Percentiles rank a stretch among this genome's conserved stretches.
Evolutionary conservation across 1,284 basidiomycete species (phyloP).

Genomic region (Sanghuangporus weigelae): DNA sequence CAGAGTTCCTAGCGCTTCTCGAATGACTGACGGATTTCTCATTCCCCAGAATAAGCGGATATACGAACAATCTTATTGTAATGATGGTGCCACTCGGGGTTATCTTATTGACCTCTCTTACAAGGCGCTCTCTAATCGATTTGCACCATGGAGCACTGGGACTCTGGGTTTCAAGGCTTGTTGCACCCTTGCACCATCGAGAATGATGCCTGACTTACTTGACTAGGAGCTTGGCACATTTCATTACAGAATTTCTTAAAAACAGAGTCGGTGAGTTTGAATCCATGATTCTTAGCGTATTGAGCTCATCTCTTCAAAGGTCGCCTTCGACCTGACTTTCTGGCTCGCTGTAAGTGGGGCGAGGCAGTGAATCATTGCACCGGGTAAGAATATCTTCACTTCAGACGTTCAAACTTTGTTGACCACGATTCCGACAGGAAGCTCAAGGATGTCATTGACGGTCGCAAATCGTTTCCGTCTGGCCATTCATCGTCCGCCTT

Average conservation of each 20-base stretch:
- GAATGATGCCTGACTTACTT: background rate
- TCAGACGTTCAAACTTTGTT: background rate
- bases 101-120: constrained; percentile 31
- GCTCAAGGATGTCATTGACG: constrained; percentile 38
- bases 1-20: background rate
- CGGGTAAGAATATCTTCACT: constrained; percentile 35
- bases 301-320: constrained; percentile 32
- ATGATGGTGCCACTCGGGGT: constrained; percentile 40
- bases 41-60: constrained; percentile 40
- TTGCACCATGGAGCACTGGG: constrained; percentile 54
- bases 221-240: constrained; percentile 38
- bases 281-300: background rate
- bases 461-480: constrained; percentile 58
- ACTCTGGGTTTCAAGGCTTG: constrained; percentile 43
- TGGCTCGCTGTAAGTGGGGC: constrained; percentile 61
- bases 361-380: constrained; percentile 42
- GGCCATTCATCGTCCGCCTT: constrained; percentile 67
- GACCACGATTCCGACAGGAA: constrained; percentile 28
- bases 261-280: constrained; percentile 46
- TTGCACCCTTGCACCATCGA: background rate
- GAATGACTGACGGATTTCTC: background rate
- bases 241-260: constrained; percentile 54
- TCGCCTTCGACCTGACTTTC: constrained; percentile 64
- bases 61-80: constrained; percentile 41
- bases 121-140: constrained; percentile 41